These are phyloP conservation scores for Chlorella sp. DNA, from an alignment of 139 green algal species.

Conservation along the genomic window DNA sequence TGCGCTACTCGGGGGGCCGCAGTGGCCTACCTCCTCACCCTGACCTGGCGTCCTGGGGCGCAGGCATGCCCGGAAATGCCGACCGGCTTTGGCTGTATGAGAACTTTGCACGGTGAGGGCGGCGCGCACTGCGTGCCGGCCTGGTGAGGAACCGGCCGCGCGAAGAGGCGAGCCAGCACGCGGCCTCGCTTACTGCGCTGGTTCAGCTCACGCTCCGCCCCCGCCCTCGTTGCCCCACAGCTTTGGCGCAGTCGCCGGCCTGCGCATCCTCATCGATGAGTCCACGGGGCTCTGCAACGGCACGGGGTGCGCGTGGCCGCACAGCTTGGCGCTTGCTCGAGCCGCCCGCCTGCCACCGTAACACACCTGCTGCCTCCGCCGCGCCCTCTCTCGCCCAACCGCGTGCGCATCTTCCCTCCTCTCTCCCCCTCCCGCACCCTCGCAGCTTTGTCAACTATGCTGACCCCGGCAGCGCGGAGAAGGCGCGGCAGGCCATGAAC, in stretches of 20 bases:
- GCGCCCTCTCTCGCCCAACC: neutral
- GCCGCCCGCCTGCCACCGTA: neutral
- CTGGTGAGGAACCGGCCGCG: too few relatives aligned
- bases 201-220: too few relatives aligned
- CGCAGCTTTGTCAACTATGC: conserved; percentile 31
- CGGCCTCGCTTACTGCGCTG: too few relatives aligned
- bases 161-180: too few relatives aligned
- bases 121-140: too few relatives aligned
- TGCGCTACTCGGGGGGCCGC: too few relatives aligned
- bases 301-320: conserved; percentile 14
- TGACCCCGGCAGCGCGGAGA: neutral
- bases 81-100: conserved; percentile 50
- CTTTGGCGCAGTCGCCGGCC: conserved; percentile 28
- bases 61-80: conserved; percentile 22
- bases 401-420: neutral
- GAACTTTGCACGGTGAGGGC: conserved; percentile 37
- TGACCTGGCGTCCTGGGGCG: too few relatives aligned
- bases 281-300: conserved; percentile 21
- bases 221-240: too few relatives aligned
- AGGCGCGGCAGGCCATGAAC: conserved; percentile 26
- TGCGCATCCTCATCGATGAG: conserved; percentile 30
- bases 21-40: too few relatives aligned
- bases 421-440: neutral
- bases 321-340: neutral
- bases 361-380: neutral